Percentiles rank a stretch among this genome's conserved stretches.
These are phyloP conservation scores for Fusarium neocosmosporiellum DNA, from an alignment of 2,329 filamentous ascomycete genomes.

Conservation along the genomic window DNA sequence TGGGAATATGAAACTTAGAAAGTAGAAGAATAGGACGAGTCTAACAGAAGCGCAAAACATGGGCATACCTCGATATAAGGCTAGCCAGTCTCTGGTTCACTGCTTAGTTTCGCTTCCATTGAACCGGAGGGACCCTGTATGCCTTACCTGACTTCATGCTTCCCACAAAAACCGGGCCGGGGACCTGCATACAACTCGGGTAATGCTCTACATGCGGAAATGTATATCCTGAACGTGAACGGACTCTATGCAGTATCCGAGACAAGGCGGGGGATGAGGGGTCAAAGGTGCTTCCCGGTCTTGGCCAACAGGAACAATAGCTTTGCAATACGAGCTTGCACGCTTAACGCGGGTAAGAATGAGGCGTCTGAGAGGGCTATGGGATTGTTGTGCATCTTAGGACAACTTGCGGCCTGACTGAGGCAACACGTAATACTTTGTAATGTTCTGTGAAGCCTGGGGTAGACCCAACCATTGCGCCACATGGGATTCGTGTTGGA, in stretches of 20 bases:
- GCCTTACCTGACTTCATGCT: not conserved
- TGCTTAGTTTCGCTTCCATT: not conserved
- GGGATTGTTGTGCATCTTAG: not conserved
- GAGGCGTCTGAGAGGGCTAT: not conserved
- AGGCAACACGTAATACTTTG: not conserved
- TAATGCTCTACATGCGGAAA: not conserved
- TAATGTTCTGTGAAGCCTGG: not conserved
- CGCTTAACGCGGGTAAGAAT: not conserved
- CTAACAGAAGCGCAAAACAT: not conserved
- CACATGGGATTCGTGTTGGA: not conserved
- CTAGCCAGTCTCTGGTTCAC: not conserved
- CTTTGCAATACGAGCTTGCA: not conserved
- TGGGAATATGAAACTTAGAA: not conserved
- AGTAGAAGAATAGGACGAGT: not conserved
- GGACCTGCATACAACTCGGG: not conserved
- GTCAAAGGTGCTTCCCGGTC: not conserved
- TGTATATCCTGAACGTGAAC: not conserved
- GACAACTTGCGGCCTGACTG: not conserved
- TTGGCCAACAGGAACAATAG: not conserved
- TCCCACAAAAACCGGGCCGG: not conserved
- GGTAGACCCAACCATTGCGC: not conserved
- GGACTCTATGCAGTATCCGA: not conserved
- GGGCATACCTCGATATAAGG: not conserved
- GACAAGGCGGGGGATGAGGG: not conserved
- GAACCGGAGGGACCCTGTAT: not conserved